Percentiles rank a stretch among this genome's conserved stretches.
Conservation (phyloP, 768 basidiomycete genomes). For the Lactifluus rugatus region DNA sequence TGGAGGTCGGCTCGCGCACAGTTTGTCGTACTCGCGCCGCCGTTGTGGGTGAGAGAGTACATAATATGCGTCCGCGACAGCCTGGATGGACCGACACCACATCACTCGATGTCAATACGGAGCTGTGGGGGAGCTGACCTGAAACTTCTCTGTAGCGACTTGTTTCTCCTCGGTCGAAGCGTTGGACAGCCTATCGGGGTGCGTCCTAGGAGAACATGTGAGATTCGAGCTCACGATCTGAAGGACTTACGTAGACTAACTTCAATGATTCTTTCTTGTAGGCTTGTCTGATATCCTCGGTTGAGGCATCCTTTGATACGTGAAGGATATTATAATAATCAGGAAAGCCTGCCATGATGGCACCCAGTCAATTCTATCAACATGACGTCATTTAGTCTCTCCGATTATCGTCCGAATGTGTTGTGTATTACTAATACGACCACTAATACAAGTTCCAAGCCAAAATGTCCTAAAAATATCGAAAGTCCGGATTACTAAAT, state of each 20-base stretch:
- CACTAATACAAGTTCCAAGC: too few species aligned
- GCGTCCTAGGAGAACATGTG: conserved; percentile 46
- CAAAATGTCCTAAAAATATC: too few species aligned
- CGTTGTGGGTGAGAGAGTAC: conserved; percentile 74
- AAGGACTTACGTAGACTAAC: conserved; percentile 27
- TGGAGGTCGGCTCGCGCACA: conserved; percentile 46
- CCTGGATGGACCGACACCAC: conserved; percentile 30
- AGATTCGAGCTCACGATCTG: not conserved
- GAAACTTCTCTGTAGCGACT: conserved; percentile 74
- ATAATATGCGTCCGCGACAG: conserved; percentile 91
- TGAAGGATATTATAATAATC: conserved; percentile 67
- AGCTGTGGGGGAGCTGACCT: conserved; percentile 35
- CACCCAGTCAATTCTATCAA: not conserved
- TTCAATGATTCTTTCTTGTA: conserved; percentile 75
- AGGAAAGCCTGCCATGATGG: conserved; percentile 55
- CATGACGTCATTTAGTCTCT: not conserved
- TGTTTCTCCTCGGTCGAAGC: conserved; percentile 63
- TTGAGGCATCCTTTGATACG: conserved; percentile 45
- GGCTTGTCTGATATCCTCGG: conserved; percentile 64
- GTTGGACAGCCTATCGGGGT: conserved; percentile 75
- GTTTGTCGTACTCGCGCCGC: conserved; percentile 59
- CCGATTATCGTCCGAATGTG: not conserved
- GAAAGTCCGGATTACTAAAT: conserved; percentile 3
- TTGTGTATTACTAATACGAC: not conserved
- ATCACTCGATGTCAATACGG: not conserved